Evolutionary conservation across 768 basidiomycete species (phyloP).

Genomic region (Mycena metata): DNA sequence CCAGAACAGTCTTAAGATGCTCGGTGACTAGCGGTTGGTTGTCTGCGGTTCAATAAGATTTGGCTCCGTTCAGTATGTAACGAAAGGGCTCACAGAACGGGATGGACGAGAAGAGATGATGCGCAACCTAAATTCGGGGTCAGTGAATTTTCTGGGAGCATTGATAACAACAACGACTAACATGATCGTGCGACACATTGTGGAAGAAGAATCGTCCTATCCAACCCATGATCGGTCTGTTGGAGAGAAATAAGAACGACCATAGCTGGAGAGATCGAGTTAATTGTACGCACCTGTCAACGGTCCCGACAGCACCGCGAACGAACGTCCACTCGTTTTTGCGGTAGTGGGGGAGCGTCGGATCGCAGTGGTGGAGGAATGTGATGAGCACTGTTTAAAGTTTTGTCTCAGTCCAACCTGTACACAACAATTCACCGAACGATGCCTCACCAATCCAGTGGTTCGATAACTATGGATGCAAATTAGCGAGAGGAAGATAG

Average conservation of each 20-base stretch:
- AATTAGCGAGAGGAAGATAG: no score
- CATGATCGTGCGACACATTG: constrained; percentile 50
- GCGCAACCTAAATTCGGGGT: constrained; percentile 61
- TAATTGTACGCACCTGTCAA: constrained; percentile 53
- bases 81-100: constrained; percentile 61
- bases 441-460: no score
- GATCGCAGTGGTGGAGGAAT: constrained; percentile 73
- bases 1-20: constrained; percentile 64
- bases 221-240: constrained; percentile 69
- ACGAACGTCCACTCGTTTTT: constrained; percentile 67
- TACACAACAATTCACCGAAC: no score
- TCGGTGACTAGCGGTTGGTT: constrained; percentile 71
- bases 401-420: no score
- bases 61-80: constrained; percentile 34
- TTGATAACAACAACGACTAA: background rate
- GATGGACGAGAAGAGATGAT: constrained; percentile 72
- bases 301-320: constrained; percentile 69
- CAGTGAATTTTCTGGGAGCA: constrained; percentile 34
- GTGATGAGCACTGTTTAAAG: constrained; percentile 43
- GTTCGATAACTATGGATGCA: no score
- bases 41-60: constrained; percentile 49
- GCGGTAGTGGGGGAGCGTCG: constrained; percentile 68
- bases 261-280: no score
- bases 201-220: constrained; percentile 74
- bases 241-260: no score